A percentile compares a stretch with the other conserved stretches of the same genome.
Evolutionary conservation across 2,329 filamentous ascomycete species (phyloP).

Genomic region (Hypomyces rosellus): DNA sequence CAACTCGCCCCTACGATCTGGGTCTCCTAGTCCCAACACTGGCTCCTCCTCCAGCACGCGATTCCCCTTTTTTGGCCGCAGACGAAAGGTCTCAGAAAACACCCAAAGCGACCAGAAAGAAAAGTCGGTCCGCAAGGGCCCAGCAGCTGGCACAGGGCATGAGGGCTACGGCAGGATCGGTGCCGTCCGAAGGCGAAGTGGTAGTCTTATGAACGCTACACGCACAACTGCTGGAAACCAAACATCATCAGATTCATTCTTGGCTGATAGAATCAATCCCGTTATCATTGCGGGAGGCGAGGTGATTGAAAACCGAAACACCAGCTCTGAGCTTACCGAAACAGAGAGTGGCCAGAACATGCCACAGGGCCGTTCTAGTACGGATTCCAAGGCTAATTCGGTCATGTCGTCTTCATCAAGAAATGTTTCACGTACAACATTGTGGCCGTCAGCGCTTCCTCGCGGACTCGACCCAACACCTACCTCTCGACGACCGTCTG

Average conservation of each 20-base stretch:
- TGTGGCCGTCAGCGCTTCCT: constrained; percentile 51
- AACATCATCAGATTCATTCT: constrained; percentile 52
- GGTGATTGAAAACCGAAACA: constrained; percentile 54
- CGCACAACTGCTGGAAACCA: constrained; percentile 39
- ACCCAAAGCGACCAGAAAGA: constrained; percentile 43
- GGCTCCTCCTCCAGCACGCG: constrained; percentile 53
- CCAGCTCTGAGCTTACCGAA: constrained; percentile 40
- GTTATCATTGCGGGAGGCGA: constrained; percentile 61
- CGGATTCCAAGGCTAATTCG: constrained; percentile 36
- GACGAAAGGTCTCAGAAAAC: constrained; percentile 55
- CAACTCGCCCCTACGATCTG: constrained; percentile 21
- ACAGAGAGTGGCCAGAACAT: constrained; percentile 47
- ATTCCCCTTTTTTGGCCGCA: constrained; percentile 73
- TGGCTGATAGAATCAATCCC: constrained; percentile 57
- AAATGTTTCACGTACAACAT: constrained; percentile 35
- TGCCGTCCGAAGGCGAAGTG: constrained; percentile 55
- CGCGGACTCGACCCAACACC: constrained; percentile 23
- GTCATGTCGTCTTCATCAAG: constrained; percentile 34
- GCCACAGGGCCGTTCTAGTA: constrained; percentile 33
- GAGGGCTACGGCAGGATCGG: constrained; percentile 73
- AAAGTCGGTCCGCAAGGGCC: constrained; percentile 58
- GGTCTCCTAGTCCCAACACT: constrained; percentile 48
- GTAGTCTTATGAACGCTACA: constrained; percentile 44
- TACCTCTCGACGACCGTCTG: constrained; percentile 41
- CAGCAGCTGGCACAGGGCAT: constrained; percentile 86